Conservation (phyloP, 116 monocot species). For the Posidonia oceanica region DNA sequence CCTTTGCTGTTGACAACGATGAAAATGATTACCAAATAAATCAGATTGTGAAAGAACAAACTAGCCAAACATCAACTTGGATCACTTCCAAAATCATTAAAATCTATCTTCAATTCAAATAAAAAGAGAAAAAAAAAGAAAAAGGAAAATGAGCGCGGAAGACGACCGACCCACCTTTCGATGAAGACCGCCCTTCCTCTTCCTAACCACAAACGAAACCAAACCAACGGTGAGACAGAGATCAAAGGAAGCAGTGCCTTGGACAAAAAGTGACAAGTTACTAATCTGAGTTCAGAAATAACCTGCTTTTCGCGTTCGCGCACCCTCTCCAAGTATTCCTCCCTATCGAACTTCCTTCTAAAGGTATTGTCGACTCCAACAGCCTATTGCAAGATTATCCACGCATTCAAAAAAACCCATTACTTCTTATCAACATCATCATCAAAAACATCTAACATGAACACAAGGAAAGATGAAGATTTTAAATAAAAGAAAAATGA, state of each 20-base stretch:
- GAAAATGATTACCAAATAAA: background rate
- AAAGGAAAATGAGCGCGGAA: too few relatives aligned
- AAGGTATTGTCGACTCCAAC: conserved; percentile 92
- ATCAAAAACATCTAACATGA: too few relatives aligned
- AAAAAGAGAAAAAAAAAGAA: too few relatives aligned
- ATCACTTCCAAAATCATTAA: background rate
- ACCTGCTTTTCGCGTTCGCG: conserved; percentile 68
- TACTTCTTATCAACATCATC: too few relatives aligned
- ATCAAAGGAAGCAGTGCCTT: background rate
- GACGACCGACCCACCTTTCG: conserved; percentile 26
- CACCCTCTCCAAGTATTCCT: conserved; percentile 74
- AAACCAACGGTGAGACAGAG: background rate
- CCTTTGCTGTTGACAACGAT: conserved; percentile 38
- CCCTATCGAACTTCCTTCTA: conserved; percentile 73
- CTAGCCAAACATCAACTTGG: conserved; percentile 17
- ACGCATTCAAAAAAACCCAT: too few relatives aligned
- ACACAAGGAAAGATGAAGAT: too few relatives aligned
- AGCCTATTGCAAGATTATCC: conserved; percentile 17
- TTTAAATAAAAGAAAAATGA: too few relatives aligned
- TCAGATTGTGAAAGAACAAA: background rate
- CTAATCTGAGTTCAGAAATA: background rate
- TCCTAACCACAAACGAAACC: conserved; percentile 18
- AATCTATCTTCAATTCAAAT: too few relatives aligned
- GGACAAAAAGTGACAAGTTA: background rate
- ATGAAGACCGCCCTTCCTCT: conserved; percentile 29